Percentiles rank a stretch among this genome's conserved stretches.
Conservation (phyloP, 164 flowering plant genomes). For the Taxillus chinensis region DNA sequence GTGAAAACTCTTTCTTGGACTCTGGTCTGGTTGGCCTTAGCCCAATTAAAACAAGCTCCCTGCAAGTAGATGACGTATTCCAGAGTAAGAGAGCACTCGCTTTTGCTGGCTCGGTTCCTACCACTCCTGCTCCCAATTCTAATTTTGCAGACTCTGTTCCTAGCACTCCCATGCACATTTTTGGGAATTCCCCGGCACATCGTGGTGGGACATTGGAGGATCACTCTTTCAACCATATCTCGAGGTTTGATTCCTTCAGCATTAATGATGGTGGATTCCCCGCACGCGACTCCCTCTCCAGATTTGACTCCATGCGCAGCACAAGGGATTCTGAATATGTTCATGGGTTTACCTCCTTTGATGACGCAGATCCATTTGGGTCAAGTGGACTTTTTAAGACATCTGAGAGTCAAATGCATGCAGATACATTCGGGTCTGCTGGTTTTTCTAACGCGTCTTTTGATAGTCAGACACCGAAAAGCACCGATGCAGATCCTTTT, state of each 20-base stretch:
- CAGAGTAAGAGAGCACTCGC: constrained; percentile 23
- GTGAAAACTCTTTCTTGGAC: constrained; percentile 28
- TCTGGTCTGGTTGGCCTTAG: constrained; percentile 31
- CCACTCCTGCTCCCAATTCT: too few species aligned
- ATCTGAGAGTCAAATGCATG: constrained; percentile 2
- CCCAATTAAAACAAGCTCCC: constrained; percentile 39
- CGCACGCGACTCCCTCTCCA: constrained; percentile 7
- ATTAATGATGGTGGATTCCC: constrained; percentile 2
- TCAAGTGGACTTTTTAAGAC: constrained; percentile 39
- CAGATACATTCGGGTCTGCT: too few species aligned
- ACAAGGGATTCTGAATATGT: constrained; percentile 25
- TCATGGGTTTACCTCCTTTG: constrained; percentile 43
- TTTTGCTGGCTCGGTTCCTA: constrained; percentile 35
- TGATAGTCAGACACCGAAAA: too few species aligned
- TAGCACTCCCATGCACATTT: constrained; percentile 37
- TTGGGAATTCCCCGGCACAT: constrained; percentile 26
- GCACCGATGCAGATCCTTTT: constrained; percentile 7
- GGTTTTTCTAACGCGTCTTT: too few species aligned
- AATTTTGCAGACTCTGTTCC: constrained; percentile 25
- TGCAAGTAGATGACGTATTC: constrained; percentile 10
- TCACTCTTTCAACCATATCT: constrained; percentile 35
- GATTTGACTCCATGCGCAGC: constrained; percentile 35
- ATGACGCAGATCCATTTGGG: constrained; percentile 48
- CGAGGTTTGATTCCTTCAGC: constrained; percentile 39
- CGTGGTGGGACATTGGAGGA: constrained; percentile 23